Evolutionary conservation across 1,284 basidiomycete species (phyloP).

Genomic region (Hypsizygus ulmarius): DNA sequence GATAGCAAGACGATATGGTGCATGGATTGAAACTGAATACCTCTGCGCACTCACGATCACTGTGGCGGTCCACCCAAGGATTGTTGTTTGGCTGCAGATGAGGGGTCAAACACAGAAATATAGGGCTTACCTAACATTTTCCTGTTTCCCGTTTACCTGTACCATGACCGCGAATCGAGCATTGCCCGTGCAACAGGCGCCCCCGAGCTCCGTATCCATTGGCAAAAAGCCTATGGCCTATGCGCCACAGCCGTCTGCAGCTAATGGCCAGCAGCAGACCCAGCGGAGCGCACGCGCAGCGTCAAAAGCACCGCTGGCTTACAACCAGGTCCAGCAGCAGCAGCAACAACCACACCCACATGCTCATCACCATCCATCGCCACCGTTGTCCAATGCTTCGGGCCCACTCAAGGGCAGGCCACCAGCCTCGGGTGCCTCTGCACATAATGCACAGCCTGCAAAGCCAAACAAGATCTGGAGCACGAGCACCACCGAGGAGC

Average conservation of each 20-base stretch:
- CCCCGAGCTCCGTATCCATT: conserved; percentile 44
- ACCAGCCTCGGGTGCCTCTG: conserved; percentile 18
- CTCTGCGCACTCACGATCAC: neutral
- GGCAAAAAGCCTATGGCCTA: conserved; percentile 51
- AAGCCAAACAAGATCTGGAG: conserved; percentile 81
- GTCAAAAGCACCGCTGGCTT: conserved; percentile 67
- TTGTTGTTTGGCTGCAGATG: conserved; percentile 17
- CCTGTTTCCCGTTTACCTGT: conserved; percentile 21
- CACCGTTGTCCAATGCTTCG: conserved; percentile 63
- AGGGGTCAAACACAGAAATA: conserved; percentile 14
- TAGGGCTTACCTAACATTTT: conserved; percentile 25
- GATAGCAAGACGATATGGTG: too few relatives aligned
- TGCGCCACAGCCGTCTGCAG: conserved; percentile 25
- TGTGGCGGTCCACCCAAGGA: neutral
- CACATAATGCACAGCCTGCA: conserved; percentile 36
- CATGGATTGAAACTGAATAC: too few relatives aligned
- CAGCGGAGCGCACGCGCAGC: conserved; percentile 57
- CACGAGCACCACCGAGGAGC: conserved; percentile 86
- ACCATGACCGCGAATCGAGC: conserved; percentile 24
- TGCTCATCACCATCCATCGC: conserved; percentile 61
- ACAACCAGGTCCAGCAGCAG: conserved; percentile 39
- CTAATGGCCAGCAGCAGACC: conserved; percentile 26
- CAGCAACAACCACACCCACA: conserved; percentile 33
- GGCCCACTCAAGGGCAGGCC: conserved; percentile 30
- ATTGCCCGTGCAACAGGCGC: conserved; percentile 29